A percentile compares a stretch with the other conserved stretches of the same genome.
Evolutionary conservation across 176 grass and related monocot genomes (phyloP).

Genomic region (Poa pratensis): DNA sequence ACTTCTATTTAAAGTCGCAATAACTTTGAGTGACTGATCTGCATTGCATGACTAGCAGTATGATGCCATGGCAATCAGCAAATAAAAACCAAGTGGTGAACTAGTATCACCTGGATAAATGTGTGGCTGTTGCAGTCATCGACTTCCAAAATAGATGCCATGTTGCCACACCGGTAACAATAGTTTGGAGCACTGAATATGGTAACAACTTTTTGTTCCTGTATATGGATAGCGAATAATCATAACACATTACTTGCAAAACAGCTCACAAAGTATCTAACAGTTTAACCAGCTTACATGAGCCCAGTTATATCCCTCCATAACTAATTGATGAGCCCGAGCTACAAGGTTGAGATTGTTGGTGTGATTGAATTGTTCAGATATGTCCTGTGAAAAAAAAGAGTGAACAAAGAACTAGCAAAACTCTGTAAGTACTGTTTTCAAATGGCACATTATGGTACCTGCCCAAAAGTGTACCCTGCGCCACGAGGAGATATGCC

Average conservation of each 20-base stretch:
- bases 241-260: constrained; percentile 25
- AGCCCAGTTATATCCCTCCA: constrained; percentile 99
- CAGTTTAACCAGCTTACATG: constrained; percentile 69
- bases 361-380: constrained; percentile 96
- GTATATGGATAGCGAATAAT: constrained; percentile 31
- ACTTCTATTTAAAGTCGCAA: not conserved
- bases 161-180: constrained; percentile 96
- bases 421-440: not conserved
- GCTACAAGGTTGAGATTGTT: constrained; percentile 95
- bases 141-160: constrained; percentile 98
- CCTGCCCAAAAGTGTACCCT: constrained; percentile 97
- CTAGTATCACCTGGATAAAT: constrained; percentile 78
- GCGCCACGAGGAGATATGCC: constrained; percentile 95
- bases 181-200: constrained; percentile 99
- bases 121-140: constrained; percentile 92
- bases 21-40: not conserved
- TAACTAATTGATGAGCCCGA: constrained; percentile 95
- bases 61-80: constrained; percentile 14
- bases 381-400: constrained; percentile 71
- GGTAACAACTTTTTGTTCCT: constrained; percentile 98
- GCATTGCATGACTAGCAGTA: not conserved
- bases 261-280: constrained; percentile 29
- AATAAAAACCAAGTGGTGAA: not conserved
- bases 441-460: constrained; percentile 16
- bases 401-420: not conserved